A percentile compares a stretch with the other conserved stretches of the same genome.
Conservation (phyloP, 331 rosid genomes). For the Rhamnella rubrinervis region DNA sequence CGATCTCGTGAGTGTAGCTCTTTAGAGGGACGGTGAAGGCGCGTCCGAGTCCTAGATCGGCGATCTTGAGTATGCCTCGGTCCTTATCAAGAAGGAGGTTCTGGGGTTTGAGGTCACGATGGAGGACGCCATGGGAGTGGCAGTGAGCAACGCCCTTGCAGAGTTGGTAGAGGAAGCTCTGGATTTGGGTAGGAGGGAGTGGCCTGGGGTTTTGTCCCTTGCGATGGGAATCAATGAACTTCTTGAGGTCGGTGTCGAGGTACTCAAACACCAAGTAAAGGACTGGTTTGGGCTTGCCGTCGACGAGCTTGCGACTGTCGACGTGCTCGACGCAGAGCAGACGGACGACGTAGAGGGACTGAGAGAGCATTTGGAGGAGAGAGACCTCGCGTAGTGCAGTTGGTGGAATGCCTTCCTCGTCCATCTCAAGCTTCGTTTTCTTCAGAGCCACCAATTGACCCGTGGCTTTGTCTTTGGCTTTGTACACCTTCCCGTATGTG, state of each 20-base stretch:
- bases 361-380: slow-evolving; percentile 92
- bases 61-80: slow-evolving; percentile 78
- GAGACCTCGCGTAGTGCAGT: slow-evolving; percentile 92
- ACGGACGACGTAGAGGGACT: slow-evolving; percentile 88
- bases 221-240: slow-evolving; percentile 81
- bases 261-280: slow-evolving; percentile 92
- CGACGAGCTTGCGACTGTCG: slow-evolving; percentile 36
- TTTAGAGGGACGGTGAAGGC: slow-evolving; percentile 97
- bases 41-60: slow-evolving; percentile 86
- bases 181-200: slow-evolving; percentile 46
- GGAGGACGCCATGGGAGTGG: slow-evolving; percentile 91
- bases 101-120: slow-evolving; percentile 95
- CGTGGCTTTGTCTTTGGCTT: slow-evolving; percentile 71
- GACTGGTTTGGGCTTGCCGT: slow-evolving; percentile 65
- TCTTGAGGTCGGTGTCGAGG: slow-evolving; percentile 90
- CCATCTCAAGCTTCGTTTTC: slow-evolving; percentile 91
- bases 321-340: slow-evolving; percentile 83
- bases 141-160: slow-evolving; percentile 95
- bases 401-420: slow-evolving; percentile 93
- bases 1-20: slow-evolving; percentile 95
- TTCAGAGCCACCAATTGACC: slow-evolving; percentile 88
- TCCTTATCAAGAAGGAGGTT: slow-evolving; percentile 72
- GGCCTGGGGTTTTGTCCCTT: slow-evolving; percentile 63
- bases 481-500: slow-evolving; percentile 93
- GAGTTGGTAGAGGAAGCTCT: slow-evolving; percentile 81